Percentiles rank a stretch among this genome's conserved stretches.
Conservation (phyloP, 176 grass and related monocot species). For the Eleusine indica region DNA sequence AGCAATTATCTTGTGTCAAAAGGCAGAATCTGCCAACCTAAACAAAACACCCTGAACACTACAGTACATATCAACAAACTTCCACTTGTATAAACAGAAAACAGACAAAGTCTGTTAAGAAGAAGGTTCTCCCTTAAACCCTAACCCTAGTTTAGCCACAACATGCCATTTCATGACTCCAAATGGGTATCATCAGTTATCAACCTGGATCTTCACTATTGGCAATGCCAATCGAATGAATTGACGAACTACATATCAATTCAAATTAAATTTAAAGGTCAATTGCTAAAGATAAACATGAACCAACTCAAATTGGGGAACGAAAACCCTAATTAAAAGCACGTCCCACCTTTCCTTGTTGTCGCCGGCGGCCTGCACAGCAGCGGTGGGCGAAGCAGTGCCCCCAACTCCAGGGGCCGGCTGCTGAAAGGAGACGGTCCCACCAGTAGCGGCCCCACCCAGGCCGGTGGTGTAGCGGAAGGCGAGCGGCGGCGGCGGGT, state of each 20-base stretch:
- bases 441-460: constrained; percentile 39
- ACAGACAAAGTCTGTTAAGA: not conserved
- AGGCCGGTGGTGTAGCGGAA: constrained; percentile 60
- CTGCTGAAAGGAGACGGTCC: constrained; percentile 63
- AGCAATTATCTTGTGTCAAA: not conserved
- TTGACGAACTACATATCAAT: not conserved
- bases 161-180: not conserved
- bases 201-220: not conserved
- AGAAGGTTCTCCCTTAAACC: constrained; percentile 16
- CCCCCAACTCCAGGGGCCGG: constrained; percentile 33
- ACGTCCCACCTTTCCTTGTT: constrained; percentile 63
- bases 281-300: not conserved
- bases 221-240: not conserved
- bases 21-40: constrained; percentile 4
- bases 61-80: not conserved
- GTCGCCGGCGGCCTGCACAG: constrained; percentile 31
- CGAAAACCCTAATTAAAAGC: constrained; percentile 35
- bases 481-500: constrained; percentile 75
- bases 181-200: not conserved
- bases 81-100: not conserved
- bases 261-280: not conserved
- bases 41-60: constrained; percentile 5
- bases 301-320: not conserved
- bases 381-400: constrained; percentile 43
- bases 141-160: constrained; percentile 22